Percentiles rank a stretch among this genome's conserved stretches.
Evolutionary conservation across 129 eudicot species (phyloP).

Genomic region (Tagetes erecta): DNA sequence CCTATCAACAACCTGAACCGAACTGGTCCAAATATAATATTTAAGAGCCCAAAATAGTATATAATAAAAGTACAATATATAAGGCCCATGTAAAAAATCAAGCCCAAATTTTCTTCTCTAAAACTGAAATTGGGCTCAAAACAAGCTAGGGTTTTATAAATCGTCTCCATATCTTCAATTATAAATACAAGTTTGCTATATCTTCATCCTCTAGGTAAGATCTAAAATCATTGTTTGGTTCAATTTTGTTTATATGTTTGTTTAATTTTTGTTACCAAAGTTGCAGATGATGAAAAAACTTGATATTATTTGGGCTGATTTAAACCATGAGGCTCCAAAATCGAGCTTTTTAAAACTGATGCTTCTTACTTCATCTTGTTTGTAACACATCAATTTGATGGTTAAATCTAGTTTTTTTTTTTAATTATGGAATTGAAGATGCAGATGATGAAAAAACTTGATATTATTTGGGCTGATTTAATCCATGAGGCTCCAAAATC

Average conservation of each 20-base stretch:
- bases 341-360: constrained; percentile 50
- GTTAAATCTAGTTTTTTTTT: not conserved
- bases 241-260: not conserved
- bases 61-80: not conserved
- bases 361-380: not conserved
- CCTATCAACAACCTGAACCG: no score
- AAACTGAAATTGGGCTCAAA: not conserved
- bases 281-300: constrained; percentile 34
- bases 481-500: constrained; percentile 47
- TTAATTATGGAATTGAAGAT: not conserved
- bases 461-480: constrained; percentile 37
- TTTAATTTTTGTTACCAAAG: not conserved
- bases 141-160: not conserved
- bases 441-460: constrained; percentile 35
- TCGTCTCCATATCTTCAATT: not conserved
- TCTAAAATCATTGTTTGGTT: not conserved
- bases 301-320: constrained; percentile 37
- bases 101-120: not conserved
- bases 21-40: not conserved
- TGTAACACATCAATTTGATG: not conserved
- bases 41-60: not conserved
- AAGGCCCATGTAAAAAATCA: not conserved
- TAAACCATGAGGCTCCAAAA: constrained; percentile 45
- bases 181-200: not conserved
- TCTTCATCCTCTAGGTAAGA: not conserved